Conservation (phyloP, 495 filamentous ascomycete genomes). For the Echria macrotheca region DNA sequence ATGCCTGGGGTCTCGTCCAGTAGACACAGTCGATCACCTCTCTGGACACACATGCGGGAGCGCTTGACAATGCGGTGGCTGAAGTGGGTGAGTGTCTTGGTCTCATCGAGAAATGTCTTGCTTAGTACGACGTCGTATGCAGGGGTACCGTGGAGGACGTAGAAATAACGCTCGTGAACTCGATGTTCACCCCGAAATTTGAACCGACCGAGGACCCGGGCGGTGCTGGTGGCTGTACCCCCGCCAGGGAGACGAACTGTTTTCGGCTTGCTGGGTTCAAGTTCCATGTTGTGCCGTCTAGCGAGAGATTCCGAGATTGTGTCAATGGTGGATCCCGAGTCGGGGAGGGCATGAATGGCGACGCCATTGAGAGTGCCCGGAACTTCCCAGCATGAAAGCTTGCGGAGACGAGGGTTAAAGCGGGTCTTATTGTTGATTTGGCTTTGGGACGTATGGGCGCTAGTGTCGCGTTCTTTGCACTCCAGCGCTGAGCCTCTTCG, state of each 20-base stretch:
- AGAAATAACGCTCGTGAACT: neutral
- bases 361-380: neutral
- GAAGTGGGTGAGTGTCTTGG: neutral
- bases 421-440: no score
- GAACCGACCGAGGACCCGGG: no score
- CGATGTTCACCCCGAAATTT: no score
- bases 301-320: neutral
- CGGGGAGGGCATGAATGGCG: neutral
- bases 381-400: conserved; percentile 1
- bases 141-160: neutral
- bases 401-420: no score
- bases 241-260: neutral
- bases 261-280: neutral
- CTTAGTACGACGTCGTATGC: neutral
- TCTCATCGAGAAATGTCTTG: neutral
- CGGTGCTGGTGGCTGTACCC: no score
- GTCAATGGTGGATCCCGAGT: neutral
- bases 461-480: no score
- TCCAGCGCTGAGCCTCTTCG: no score
- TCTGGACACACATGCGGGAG: neutral
- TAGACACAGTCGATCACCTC: neutral
- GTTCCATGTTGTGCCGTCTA: neutral
- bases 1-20: neutral
- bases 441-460: no score
- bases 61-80: neutral